Base-by-base conservation (phyloP, 1,284 basidiomycete genomes). In the Fomitopsis betulina region DNA sequence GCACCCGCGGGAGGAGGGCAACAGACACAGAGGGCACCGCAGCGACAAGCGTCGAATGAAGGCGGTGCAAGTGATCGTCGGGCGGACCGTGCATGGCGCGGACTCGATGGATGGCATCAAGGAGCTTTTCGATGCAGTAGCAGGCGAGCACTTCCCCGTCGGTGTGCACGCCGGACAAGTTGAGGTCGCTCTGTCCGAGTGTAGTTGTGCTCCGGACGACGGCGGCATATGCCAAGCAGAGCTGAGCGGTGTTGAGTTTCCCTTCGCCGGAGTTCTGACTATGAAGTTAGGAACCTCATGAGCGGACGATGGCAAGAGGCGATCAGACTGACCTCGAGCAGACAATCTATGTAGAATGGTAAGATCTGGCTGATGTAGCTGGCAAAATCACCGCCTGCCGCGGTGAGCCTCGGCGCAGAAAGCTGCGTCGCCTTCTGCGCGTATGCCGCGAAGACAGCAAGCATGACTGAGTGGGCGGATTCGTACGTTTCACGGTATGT, bases 381-480 rank as follows among this genome's bases (percentile, higher is more conserved):
- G 2, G 63, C 55, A 0, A 37, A 6, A 3, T 38, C 21, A 12
- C 25, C 60, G 56, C 51, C 56, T 30, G n/a, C 55, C 39, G 50
- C 60, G 61, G 27, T 35, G 23, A 13, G 55, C 35, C 2, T 39
- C 53, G 27, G 53, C 27, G 10, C 27, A 56, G 50, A 42, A 25
- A 47, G 55, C 27, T 69, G 67, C 50, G 68, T 69, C 10, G 68
- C 66, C 38, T 71, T 73, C 59, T 80, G 77, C 0, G 83, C 81
- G 62, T 81, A 79, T 17, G 84, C 77, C 17, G 85, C 80, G 64
- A 91, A 85, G 23, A 89, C 76, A 2, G 88, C 77, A 6, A 91
- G 73, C 53, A 91, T 75, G 32, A 89, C 86, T 3, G 89, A 91
- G 68, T 91, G 89, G 5, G 87, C 81, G 0, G 87, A 87, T 68